A percentile compares a stretch with the other conserved stretches of the same genome.
Conservation (phyloP, 2,329 filamentous ascomycete genomes). For the Fusarium gaditjirri region DNA sequence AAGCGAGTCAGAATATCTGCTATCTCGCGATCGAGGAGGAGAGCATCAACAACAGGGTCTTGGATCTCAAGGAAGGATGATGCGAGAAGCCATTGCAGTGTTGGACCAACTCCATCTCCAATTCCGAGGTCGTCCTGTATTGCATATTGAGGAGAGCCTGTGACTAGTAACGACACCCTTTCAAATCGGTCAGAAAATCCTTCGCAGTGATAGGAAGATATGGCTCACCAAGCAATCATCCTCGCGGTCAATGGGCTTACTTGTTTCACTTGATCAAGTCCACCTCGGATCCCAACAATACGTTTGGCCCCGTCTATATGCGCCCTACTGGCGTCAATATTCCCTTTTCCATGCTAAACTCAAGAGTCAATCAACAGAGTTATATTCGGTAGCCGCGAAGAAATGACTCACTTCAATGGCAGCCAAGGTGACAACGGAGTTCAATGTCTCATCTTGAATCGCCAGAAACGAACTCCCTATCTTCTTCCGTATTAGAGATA, state of each 20-base stretch:
- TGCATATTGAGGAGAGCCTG: slow-evolving; percentile 62
- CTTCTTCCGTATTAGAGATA: slow-evolving; percentile 62
- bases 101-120: slow-evolving; percentile 61
- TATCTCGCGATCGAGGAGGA: slow-evolving; percentile 50
- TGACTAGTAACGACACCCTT: slow-evolving; percentile 69
- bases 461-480: slow-evolving; percentile 59
- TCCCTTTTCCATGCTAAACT: slow-evolving; percentile 63
- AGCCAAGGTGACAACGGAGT: slow-evolving; percentile 67
- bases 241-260: slow-evolving; percentile 64
- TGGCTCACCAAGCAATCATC: slow-evolving; percentile 63
- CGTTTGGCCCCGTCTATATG: slow-evolving; percentile 62
- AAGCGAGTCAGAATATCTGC: slow-evolving; percentile 56
- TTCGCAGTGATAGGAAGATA: neutral
- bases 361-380: neutral
- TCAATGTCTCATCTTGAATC: slow-evolving; percentile 64
- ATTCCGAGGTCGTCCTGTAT: slow-evolving; percentile 60
- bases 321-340: slow-evolving; percentile 55
- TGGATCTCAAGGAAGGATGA: slow-evolving; percentile 8
- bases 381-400: fast-evolving
- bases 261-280: slow-evolving; percentile 58
- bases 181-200: neutral
- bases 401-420: slow-evolving; percentile 63
- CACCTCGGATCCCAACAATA: slow-evolving; percentile 61
- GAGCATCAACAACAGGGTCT: slow-evolving; percentile 16
- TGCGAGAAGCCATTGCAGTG: slow-evolving; percentile 59